phyloP scores from a whole-genome alignment of 2,329 filamentous ascomycete species.

The Sclerotinia minor region DNA sequence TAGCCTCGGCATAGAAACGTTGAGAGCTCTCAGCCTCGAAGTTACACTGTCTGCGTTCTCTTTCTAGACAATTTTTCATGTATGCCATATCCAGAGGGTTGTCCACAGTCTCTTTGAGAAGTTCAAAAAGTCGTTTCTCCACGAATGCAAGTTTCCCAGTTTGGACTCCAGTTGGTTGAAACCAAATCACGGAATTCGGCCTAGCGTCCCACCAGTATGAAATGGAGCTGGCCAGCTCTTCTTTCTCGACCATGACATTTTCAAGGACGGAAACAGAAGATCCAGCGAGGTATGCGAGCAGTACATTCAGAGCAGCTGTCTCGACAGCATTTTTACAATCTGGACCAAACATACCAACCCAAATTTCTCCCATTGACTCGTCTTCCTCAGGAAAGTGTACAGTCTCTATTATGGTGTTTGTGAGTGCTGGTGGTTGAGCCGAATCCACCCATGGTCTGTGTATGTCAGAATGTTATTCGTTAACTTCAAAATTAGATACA shows the following conservation, averaged over 20 bases:
- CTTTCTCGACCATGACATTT: slow-evolving; percentile 88
- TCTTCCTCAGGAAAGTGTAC: slow-evolving; percentile 96
- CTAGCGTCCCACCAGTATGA: slow-evolving; percentile 76
- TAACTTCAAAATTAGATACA: not conserved
- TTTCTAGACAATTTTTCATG: slow-evolving; percentile 80
- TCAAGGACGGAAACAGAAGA: slow-evolving; percentile 92
- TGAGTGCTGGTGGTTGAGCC: slow-evolving; percentile 69
- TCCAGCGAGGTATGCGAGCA: slow-evolving; percentile 84
- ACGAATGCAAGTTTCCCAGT: slow-evolving; percentile 82
- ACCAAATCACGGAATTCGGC: slow-evolving; percentile 80
- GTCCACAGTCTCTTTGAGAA: slow-evolving; percentile 76
- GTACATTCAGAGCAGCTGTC: slow-evolving; percentile 72
- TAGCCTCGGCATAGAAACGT: slow-evolving; percentile 76
- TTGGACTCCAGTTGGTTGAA: slow-evolving; percentile 82
- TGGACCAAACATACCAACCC: slow-evolving; percentile 85
- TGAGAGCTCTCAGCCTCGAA: slow-evolving; percentile 80
- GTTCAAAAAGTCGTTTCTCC: slow-evolving; percentile 79
- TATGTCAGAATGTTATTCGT: slow-evolving; percentile 25
- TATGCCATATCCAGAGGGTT: slow-evolving; percentile 89
- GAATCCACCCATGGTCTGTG: slow-evolving; percentile 84
- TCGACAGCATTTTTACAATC: slow-evolving; percentile 69
- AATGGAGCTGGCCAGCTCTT: slow-evolving; percentile 86
- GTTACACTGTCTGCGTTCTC: slow-evolving; percentile 78
- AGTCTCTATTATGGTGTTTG: slow-evolving; percentile 70
- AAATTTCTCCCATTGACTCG: slow-evolving; percentile 85